Evolutionary conservation across 768 basidiomycete genomes (phyloP).

Genomic region (Amylocystis lapponica): DNA sequence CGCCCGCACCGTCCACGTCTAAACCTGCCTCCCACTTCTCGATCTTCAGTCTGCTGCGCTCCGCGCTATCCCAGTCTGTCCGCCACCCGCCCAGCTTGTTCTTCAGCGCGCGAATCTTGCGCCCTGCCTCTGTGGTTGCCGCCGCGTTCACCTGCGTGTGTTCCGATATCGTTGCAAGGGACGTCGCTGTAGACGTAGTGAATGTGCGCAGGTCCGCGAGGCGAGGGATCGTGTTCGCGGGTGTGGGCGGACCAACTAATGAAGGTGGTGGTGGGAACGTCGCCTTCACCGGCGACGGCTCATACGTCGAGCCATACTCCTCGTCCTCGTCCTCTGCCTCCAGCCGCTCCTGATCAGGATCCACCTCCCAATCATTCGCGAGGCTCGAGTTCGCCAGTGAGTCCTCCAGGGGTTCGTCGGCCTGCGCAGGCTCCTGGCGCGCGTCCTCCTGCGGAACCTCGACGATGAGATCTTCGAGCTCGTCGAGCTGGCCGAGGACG

Average conservation of each 20-base stretch:
- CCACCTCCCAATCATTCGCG: constrained; percentile 50
- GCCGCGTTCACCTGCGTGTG: constrained; percentile 87
- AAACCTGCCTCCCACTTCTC: constrained; percentile 76
- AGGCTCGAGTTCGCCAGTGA: constrained; percentile 11
- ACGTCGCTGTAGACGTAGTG: constrained; percentile 69
- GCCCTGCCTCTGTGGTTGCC: constrained; percentile 77
- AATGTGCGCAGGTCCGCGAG: constrained; percentile 66
- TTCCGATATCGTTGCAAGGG: constrained; percentile 75
- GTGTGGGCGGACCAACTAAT: constrained; percentile 45
- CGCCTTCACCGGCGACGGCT: constrained; percentile 48
- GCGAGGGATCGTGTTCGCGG: constrained; percentile 56
- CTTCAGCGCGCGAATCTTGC: constrained; percentile 80
- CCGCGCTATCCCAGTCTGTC: constrained; percentile 80
- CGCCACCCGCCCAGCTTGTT: constrained; percentile 79
- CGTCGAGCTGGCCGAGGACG: constrained; percentile 63
- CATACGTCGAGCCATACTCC: constrained; percentile 32
- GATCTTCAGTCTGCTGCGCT: constrained; percentile 68
- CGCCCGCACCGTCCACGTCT: constrained; percentile 35
- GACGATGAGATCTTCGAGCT: constrained; percentile 47
- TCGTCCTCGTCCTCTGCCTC: constrained; percentile 44
- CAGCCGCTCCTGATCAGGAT: constrained; percentile 37
- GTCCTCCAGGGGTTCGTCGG: constrained; percentile 28
- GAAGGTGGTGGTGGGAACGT: constrained; percentile 51
- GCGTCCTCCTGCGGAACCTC: constrained; percentile 25
- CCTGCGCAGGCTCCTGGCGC: constrained; percentile 10